These are phyloP conservation scores for Metarhizium guizhouense DNA, from an alignment of 2,329 filamentous ascomycete species.

Conservation along the genomic window DNA sequence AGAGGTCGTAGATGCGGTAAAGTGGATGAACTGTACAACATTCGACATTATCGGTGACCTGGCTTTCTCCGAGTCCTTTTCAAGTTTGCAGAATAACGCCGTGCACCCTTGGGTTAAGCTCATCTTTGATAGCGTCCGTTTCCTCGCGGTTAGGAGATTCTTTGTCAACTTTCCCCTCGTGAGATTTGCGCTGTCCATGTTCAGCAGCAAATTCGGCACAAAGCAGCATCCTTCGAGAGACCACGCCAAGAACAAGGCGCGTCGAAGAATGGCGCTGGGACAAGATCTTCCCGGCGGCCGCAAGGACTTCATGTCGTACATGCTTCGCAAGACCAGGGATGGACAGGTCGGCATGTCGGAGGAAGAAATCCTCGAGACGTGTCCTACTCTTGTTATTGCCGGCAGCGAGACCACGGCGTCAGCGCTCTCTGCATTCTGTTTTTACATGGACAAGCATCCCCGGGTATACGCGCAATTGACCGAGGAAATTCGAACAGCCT, in stretches of 20 bases:
- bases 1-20: slow-evolving; percentile 15
- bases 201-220: not conserved
- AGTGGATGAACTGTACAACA: slow-evolving; percentile 28
- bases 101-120: slow-evolving; percentile 18
- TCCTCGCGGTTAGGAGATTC: slow-evolving; percentile 7
- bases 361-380: slow-evolving; percentile 24
- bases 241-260: slow-evolving; percentile 14
- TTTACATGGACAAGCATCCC: slow-evolving; percentile 22
- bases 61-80: slow-evolving; percentile 33
- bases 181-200: not conserved
- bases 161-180: slow-evolving; percentile 6
- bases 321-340: slow-evolving; percentile 22
- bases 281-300: slow-evolving; percentile 12
- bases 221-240: slow-evolving; percentile 6
- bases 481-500: slow-evolving; percentile 25
- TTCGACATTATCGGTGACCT: slow-evolving; percentile 34
- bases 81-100: slow-evolving; percentile 19
- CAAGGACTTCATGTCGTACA: slow-evolving; percentile 17
- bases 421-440: slow-evolving; percentile 19
- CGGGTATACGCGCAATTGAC: slow-evolving; percentile 19
- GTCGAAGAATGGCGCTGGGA: slow-evolving; percentile 10
- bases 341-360: slow-evolving; percentile 19
- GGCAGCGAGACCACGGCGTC: slow-evolving; percentile 27
- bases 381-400: slow-evolving; percentile 16
- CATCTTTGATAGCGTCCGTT: slow-evolving; percentile 11